Evolutionary conservation across 1,139 yeast genomes (phyloP).

Genomic region (Blastobotrys elegans): DNA sequence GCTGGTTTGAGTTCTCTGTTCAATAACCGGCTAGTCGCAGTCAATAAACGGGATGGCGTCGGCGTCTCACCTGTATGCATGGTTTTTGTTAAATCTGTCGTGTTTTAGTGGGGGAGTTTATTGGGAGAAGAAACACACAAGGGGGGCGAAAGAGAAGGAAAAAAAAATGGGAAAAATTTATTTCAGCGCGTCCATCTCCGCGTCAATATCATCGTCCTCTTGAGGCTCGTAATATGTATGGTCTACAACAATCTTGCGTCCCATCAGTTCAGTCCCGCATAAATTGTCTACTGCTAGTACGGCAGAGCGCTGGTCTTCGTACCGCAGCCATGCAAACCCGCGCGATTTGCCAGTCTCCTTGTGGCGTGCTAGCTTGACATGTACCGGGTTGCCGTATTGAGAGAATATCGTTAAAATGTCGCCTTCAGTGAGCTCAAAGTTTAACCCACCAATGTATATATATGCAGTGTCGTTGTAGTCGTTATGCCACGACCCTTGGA

Average conservation of each 20-base stretch:
- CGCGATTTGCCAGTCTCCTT: constrained; percentile 60
- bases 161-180: not conserved
- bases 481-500: constrained; percentile 80
- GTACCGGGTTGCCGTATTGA: constrained; percentile 86
- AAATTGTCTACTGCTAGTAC: constrained; percentile 85
- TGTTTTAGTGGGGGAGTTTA: no score
- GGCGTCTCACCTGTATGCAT: not conserved
- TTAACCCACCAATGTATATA: constrained; percentile 67
- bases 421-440: constrained; percentile 58
- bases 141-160: not conserved
- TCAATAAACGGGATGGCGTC: not conserved
- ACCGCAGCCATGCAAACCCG: constrained; percentile 80
- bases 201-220: constrained; percentile 39
- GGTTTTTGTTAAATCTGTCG: not conserved
- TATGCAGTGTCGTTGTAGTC: constrained; percentile 72
- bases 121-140: not conserved
- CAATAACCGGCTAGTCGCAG: not conserved
- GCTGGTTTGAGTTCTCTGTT: not conserved
- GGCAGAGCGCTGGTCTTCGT: constrained; percentile 76
- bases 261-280: constrained; percentile 64
- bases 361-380: constrained; percentile 67
- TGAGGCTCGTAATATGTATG: constrained; percentile 64
- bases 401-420: constrained; percentile 78
- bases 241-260: constrained; percentile 61
- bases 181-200: constrained; percentile 6